phyloP scores from a whole-genome alignment of 2,329 filamentous ascomycete genomes.

The Sarocladium brachiariae region DNA sequence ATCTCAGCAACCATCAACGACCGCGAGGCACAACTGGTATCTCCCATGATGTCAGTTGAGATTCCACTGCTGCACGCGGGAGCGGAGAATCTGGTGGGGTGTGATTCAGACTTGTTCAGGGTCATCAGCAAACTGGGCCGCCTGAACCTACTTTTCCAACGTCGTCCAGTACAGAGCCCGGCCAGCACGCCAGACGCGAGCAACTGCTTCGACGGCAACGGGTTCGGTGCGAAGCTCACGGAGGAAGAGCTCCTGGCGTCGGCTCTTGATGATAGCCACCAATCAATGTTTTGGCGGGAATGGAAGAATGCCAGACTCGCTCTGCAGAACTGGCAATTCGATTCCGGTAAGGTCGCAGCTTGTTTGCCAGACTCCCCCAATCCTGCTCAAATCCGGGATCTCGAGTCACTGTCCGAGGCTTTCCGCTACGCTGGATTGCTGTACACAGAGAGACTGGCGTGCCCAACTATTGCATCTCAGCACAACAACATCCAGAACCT shows the following conservation, averaged over 20 bases:
- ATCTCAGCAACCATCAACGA: constrained; percentile 90
- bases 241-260: constrained; percentile 46
- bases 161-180: constrained; percentile 43
- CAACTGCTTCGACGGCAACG: constrained; percentile 59
- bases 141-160: constrained; percentile 76
- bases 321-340: constrained; percentile 77
- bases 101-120: constrained; percentile 80
- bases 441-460: constrained; percentile 81
- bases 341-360: constrained; percentile 43
- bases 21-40: constrained; percentile 73
- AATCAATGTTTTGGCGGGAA: constrained; percentile 71
- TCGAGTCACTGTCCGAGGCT: constrained; percentile 78
- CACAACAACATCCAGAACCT: constrained; percentile 76
- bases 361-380: constrained; percentile 45
- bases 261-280: constrained; percentile 48
- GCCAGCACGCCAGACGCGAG: constrained; percentile 17
- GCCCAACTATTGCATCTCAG: constrained; percentile 64
- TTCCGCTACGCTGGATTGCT: constrained; percentile 86
- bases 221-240: constrained; percentile 50
- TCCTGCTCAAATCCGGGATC: constrained; percentile 60
- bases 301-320: constrained; percentile 74
- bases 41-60: constrained; percentile 52
- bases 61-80: constrained; percentile 47
- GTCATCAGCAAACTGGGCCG: constrained; percentile 77
- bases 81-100: constrained; percentile 79